phyloP scores from a whole-genome alignment of 805 yeast genomes.

The Lachancea cidri region DNA sequence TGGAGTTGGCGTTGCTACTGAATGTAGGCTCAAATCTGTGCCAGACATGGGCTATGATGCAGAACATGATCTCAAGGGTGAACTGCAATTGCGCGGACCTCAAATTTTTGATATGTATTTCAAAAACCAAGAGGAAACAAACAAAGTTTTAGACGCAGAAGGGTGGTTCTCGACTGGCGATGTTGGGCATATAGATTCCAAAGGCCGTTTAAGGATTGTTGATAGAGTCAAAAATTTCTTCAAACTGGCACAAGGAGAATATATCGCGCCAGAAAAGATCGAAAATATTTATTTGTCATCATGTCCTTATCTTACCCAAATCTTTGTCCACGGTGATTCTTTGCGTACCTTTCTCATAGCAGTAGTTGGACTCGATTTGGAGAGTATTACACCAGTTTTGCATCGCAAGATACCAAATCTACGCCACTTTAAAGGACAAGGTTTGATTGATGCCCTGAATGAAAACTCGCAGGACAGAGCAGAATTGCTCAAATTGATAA shows the following conservation, averaged over 20 bases:
- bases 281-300: conserved; percentile 57
- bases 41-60: conserved; percentile 56
- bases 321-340: conserved; percentile 62
- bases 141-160: conserved; percentile 45
- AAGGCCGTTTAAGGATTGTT: conserved; percentile 55
- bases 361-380: conserved; percentile 55
- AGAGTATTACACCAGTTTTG: conserved; percentile 34
- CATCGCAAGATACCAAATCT: conserved; percentile 31
- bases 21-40: conserved; percentile 55
- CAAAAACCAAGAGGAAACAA: conserved; percentile 52
- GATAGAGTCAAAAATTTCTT: conserved; percentile 79
- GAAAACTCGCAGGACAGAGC: conserved; percentile 14
- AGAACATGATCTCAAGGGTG: conserved; percentile 48
- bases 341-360: conserved; percentile 53
- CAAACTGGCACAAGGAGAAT: conserved; percentile 62
- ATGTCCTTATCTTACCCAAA: conserved; percentile 47
- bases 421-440: conserved; percentile 23
- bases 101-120: conserved; percentile 53
- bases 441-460: conserved; percentile 23
- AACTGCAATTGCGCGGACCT: conserved; percentile 58
- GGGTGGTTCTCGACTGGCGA: conserved; percentile 71
- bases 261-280: conserved; percentile 70
- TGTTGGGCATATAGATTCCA: conserved; percentile 46
- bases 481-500: conserved; percentile 17
- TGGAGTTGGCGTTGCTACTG: conserved; percentile 49